phyloP scores from a whole-genome alignment of 495 filamentous ascomycete genomes.

The Thozetella sp. region DNA sequence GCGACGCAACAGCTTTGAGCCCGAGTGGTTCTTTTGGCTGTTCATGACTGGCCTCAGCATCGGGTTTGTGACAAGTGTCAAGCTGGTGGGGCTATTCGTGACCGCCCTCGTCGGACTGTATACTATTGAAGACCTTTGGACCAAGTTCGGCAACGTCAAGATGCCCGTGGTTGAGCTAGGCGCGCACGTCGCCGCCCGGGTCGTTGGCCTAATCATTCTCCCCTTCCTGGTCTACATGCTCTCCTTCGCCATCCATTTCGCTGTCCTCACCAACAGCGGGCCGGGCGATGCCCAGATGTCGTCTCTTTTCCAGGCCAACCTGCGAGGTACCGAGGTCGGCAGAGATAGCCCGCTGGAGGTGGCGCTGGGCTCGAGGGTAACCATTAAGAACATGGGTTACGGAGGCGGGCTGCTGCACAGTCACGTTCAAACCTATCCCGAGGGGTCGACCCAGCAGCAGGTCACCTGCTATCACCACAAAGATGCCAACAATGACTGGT shows the following conservation, averaged over 20 bases:
- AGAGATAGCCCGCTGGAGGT: constrained; percentile 92
- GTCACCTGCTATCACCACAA: constrained; percentile 99
- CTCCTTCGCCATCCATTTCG: constrained; percentile 92
- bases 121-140: constrained; percentile 96
- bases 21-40: constrained; percentile 92
- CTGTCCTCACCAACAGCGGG: constrained; percentile 89
- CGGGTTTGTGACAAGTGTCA: constrained; percentile 96
- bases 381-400: constrained; percentile 99
- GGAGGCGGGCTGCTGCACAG: constrained; percentile 97
- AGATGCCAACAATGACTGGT: constrained; percentile 99
- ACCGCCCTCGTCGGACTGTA: constrained; percentile 95
- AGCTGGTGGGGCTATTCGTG: constrained; percentile 94
- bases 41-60: constrained; percentile 90
- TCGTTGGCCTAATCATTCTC: constrained; percentile 85
- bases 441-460: constrained; percentile 93
- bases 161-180: constrained; percentile 84
- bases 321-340: constrained; percentile 90
- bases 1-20: constrained; percentile 79
- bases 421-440: constrained; percentile 92
- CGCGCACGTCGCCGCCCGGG: constrained; percentile 76
- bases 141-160: constrained; percentile 92
- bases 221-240: constrained; percentile 89
- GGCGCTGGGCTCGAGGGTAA: constrained; percentile 84
- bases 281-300: constrained; percentile 99
- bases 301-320: constrained; percentile 96